Base-by-base conservation (phyloP, 139 green algal species). In the Desmodesmus armatus region DNA sequence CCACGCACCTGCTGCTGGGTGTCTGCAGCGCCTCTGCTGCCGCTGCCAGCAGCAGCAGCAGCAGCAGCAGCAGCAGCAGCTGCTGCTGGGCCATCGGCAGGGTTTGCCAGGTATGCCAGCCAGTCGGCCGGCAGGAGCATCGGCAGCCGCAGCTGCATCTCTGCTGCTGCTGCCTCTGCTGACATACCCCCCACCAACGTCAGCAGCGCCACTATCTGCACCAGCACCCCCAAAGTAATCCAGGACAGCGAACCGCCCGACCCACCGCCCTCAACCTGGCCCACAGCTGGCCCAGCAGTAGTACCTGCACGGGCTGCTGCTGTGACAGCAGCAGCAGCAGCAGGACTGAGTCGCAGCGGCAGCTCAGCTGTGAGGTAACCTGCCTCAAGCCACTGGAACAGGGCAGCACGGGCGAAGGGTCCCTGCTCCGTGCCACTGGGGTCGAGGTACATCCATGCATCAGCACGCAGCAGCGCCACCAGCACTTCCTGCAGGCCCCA, bases 121-220 rank as follows among this genome's bases (percentile, higher is more conserved):
- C 73, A 80, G 33, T 80, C 73, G 35, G 53, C 27, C 35, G 73
- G 73, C 31, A 80, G 49, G 13, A 29, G 3, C 19, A 49, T 1
- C 47, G 66, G 73, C 49, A 80, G 31, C 15, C 33, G 47, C 49
- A 27, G 31, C 15, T 69, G 5, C 17, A 80, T 44, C 19, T 19
- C 47, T 69, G 49, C 49, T 67, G 49, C 73, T 80, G 73, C 73
- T 47, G 72, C 72, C 47, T 47, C 73, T 44, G 73, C 73, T 80
- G 70, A 21, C 15, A 17, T n/a, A 53, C 6, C 35, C 13, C 31
- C 31, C 19, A 35, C 21, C 17, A 66, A 67, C 11, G 73, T 40
- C 17, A 67, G 19, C 47, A 67, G 31, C 23, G 35, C 49, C 73
- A 47, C 66, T 23, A 31, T 33, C 35, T 41, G 23, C n/a, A 80